These are phyloP conservation scores for Daldinia sp. DNA, from an alignment of 2,329 filamentous ascomycete species.

Conservation along the genomic window DNA sequence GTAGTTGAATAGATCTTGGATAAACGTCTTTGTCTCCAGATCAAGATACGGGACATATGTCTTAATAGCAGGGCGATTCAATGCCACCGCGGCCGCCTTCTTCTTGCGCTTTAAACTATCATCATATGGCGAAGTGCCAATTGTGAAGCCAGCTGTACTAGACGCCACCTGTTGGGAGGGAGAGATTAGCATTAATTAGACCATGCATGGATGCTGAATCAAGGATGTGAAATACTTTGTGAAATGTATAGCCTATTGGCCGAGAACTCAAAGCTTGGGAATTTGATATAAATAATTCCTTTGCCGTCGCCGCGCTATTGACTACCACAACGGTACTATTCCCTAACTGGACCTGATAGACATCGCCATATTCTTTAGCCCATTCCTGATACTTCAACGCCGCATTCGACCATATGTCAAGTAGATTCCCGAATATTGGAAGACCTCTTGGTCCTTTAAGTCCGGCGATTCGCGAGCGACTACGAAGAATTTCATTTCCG, in stretches of 20 bases:
- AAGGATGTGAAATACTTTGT: constrained; percentile 65
- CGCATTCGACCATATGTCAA: constrained; percentile 70
- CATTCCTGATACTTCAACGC: constrained; percentile 63
- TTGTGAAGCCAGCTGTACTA: constrained; percentile 81
- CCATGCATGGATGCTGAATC: neutral
- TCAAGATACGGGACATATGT: constrained; percentile 87
- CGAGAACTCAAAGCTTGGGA: constrained; percentile 82
- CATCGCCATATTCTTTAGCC: constrained; percentile 71
- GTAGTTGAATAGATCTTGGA: constrained; percentile 77
- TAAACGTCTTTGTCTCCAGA: constrained; percentile 77
- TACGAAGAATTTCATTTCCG: constrained; percentile 46
- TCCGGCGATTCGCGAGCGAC: constrained; percentile 45
- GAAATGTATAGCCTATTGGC: constrained; percentile 84
- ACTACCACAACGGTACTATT: constrained; percentile 81
- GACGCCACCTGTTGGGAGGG: constrained; percentile 63
- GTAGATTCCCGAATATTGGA: constrained; percentile 70
- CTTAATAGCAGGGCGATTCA: constrained; percentile 81
- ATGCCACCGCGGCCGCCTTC: constrained; percentile 81
- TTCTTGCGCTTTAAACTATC: constrained; percentile 81
- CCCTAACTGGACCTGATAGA: constrained; percentile 76
- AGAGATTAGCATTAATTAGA: constrained; percentile 1
- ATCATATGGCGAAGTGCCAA: constrained; percentile 87
- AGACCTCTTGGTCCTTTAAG: constrained; percentile 47
- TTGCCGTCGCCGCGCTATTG: constrained; percentile 81
- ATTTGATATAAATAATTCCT: constrained; percentile 81